phyloP scores from a whole-genome alignment of 2,329 filamentous ascomycete genomes.

The Trichocomaceae sp. region DNA sequence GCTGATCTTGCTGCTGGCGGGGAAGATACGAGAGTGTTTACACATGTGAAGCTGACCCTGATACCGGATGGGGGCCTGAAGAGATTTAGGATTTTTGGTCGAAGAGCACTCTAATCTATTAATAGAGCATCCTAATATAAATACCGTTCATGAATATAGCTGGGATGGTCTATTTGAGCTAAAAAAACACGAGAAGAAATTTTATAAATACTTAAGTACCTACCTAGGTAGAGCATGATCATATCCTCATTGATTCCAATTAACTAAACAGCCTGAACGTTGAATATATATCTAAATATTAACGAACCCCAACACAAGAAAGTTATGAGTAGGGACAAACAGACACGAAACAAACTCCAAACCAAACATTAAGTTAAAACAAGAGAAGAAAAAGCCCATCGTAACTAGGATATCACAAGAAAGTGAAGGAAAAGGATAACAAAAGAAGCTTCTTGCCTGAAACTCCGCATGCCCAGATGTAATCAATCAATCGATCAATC shows the following conservation, averaged over 20 bases:
- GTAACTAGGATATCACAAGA: slow-evolving; percentile 3
- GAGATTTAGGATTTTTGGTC: slow-evolving; percentile 70
- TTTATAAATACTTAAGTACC: too few relatives aligned
- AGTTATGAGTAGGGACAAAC: not conserved
- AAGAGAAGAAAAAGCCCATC: not conserved
- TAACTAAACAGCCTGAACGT: not conserved
- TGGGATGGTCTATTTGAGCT: too few relatives aligned
- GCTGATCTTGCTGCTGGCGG: slow-evolving; percentile 52
- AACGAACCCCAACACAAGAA: not conserved
- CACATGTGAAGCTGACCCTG: slow-evolving; percentile 84
- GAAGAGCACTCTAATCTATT: slow-evolving; percentile 31
- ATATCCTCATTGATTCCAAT: too few relatives aligned
- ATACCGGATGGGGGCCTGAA: slow-evolving; percentile 92
- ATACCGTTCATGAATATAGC: too few relatives aligned
- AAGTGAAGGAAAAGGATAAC: not conserved
- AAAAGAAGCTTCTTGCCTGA: not conserved
- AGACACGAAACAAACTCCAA: not conserved
- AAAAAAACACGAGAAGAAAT: too few relatives aligned
- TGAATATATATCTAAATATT: not conserved
- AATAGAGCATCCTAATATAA: too few relatives aligned
- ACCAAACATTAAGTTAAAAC: not conserved
- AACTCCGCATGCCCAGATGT: not conserved
- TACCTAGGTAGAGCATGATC: too few relatives aligned
- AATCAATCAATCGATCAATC: not conserved
- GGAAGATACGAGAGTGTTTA: slow-evolving; percentile 61